These are phyloP conservation scores for Sisymbrium irio DNA, from an alignment of 345 rosid genomes.

Conservation along the genomic window DNA sequence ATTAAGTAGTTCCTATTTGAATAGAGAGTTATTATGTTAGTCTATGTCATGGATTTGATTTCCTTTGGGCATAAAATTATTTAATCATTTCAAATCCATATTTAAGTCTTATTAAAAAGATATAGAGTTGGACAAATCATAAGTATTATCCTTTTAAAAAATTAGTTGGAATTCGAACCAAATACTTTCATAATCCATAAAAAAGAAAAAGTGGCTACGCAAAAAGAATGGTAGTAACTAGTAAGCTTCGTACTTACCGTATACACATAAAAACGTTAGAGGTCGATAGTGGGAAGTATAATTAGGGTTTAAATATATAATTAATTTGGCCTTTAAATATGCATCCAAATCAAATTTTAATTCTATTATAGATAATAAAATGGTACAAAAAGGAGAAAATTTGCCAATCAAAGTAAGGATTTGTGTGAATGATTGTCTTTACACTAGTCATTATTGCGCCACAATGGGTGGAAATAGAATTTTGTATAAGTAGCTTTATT, in stretches of 20 bases:
- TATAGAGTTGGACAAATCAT: no score
- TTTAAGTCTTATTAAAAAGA: no score
- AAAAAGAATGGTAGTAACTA: constrained; percentile 24
- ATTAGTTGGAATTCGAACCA: no score
- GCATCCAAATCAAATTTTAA: constrained; percentile 18
- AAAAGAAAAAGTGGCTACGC: constrained; percentile 18
- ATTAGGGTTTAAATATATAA: constrained; percentile 2
- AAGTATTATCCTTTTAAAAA: no score
- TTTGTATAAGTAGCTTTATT: constrained; percentile 43
- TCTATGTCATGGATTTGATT: no score
- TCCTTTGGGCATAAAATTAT: no score
- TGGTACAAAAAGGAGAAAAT: not conserved
- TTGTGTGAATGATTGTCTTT: constrained; percentile 52
- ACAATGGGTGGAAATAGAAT: constrained; percentile 26
- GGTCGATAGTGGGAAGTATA: constrained; percentile 37
- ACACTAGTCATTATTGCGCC: constrained; percentile 36
- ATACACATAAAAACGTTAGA: not conserved
- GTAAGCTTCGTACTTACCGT: constrained; percentile 37
- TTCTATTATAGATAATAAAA: constrained; percentile 13
- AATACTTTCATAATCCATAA: no score
- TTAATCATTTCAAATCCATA: no score
- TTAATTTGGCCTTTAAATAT: not conserved
- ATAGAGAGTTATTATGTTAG: no score
- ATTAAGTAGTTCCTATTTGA: no score
- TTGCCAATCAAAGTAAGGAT: constrained; percentile 48